These are phyloP conservation scores for Mycena leptocephala DNA, from an alignment of 768 basidiomycete species.

Conservation along the genomic window DNA sequence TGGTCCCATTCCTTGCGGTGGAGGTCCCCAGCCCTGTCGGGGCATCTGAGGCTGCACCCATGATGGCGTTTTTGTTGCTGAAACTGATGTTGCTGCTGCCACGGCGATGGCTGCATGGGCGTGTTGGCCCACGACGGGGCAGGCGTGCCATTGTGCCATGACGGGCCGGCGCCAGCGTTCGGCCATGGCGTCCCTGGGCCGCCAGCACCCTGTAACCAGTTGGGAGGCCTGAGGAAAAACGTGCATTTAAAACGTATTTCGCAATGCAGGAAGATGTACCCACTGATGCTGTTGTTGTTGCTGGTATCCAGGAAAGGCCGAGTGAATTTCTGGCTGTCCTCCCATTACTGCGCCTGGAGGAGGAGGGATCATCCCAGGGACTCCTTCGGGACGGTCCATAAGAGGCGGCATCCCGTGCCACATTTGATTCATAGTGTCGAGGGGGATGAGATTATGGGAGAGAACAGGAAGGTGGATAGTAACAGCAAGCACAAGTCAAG, in stretches of 20 bases:
- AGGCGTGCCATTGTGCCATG: conserved; percentile 12
- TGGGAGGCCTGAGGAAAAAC: background rate
- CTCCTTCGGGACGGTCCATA: background rate
- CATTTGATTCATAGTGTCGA: background rate
- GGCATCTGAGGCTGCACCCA: conserved; percentile 16
- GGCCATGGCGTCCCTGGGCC: conserved; percentile 3
- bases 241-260: background rate
- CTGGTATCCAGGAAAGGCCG: conserved; percentile 19
- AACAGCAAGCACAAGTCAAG: background rate
- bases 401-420: background rate
- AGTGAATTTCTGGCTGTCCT: conserved; percentile 9
- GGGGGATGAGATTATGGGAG: background rate
- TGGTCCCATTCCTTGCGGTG: background rate
- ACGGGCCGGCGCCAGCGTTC: background rate
- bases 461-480: background rate
- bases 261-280: background rate
- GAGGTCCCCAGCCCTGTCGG: conserved; percentile 26
- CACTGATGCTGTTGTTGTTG: conserved; percentile 17
- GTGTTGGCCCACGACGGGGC: conserved; percentile 27
- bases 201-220: background rate
- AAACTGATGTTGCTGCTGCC: background rate
- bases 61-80: background rate
- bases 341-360: conserved; percentile 15
- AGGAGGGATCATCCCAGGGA: background rate
- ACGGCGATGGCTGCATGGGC: background rate